Percentiles rank a stretch among this genome's conserved stretches.
Evolutionary conservation across 1,139 yeast species (phyloP).

Genomic region (Scheffersomyces insectosa): DNA sequence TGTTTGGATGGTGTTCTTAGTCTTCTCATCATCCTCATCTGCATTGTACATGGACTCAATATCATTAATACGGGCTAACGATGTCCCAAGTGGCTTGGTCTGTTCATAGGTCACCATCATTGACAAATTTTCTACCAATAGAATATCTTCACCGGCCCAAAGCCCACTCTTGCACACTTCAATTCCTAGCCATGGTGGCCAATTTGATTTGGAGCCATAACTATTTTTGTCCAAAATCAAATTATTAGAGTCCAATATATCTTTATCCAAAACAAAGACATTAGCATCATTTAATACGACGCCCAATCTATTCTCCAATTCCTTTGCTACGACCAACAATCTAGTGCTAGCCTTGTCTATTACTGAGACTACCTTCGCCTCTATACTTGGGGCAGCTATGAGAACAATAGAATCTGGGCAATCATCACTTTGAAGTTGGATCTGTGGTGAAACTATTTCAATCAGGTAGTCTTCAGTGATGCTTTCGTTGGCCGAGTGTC

Average conservation of each 20-base stretch:
- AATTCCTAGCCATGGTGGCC: constrained; percentile 53
- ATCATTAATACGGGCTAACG: constrained; percentile 11
- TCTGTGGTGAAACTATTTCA: constrained; percentile 81
- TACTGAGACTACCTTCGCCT: constrained; percentile 41
- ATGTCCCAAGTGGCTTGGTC: constrained; percentile 26
- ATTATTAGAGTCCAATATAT: constrained; percentile 18
- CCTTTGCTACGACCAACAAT: constrained; percentile 23
- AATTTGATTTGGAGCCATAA: constrained; percentile 39
- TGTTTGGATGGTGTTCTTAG: constrained; percentile 8
- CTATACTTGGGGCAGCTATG: constrained; percentile 39
- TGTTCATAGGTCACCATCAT: constrained; percentile 38
- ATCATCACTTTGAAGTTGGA: constrained; percentile 72
- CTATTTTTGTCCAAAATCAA: constrained; percentile 26
- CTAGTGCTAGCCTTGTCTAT: constrained; percentile 26
- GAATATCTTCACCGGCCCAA: constrained; percentile 37
- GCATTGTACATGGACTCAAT: constrained; percentile 4
- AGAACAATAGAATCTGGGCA: constrained; percentile 62
- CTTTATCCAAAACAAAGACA: constrained; percentile 40
- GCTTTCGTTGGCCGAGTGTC: constrained; percentile 40
- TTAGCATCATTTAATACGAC: constrained; percentile 39
- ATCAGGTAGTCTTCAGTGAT: constrained; percentile 65
- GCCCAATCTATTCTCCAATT: constrained; percentile 40
- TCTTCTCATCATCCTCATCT: constrained; percentile 4
- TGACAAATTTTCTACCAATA: constrained; percentile 41
- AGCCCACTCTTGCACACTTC: constrained; percentile 41